Evolutionary conservation across 768 basidiomycete genomes (phyloP).

Genomic region (Collybiopsis confluens): DNA sequence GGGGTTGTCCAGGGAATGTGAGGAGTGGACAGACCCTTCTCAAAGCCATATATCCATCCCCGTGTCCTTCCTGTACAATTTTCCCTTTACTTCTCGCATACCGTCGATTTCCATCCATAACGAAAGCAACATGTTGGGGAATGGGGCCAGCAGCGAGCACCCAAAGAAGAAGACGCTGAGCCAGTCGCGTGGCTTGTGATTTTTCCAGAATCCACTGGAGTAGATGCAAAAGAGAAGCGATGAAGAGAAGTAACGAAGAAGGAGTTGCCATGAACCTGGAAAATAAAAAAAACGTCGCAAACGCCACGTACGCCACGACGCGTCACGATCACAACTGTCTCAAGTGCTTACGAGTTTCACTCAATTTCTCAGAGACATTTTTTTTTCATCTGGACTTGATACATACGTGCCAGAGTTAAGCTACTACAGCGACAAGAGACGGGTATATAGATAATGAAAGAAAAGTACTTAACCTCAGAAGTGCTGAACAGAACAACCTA

Average conservation of each 20-base stretch:
- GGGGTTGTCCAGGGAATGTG: too few species aligned
- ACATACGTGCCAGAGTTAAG: too few species aligned
- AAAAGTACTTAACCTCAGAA: too few species aligned
- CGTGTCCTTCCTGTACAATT: slow-evolving; percentile 74
- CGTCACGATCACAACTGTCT: too few species aligned
- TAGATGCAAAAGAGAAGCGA: not conserved
- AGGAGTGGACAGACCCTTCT: slow-evolving; percentile 66
- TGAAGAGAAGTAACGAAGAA: not conserved
- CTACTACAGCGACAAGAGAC: too few species aligned
- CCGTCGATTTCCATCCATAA: slow-evolving; percentile 96
- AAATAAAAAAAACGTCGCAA: not conserved
- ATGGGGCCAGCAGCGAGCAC: slow-evolving; percentile 80
- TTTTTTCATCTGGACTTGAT: not conserved
- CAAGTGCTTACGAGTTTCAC: too few species aligned
- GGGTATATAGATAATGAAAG: too few species aligned
- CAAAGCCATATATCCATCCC: slow-evolving; percentile 77
- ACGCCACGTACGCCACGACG: not conserved
- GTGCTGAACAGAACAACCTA: too few species aligned
- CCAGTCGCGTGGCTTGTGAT: slow-evolving; percentile 7
- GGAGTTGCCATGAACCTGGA: not conserved
- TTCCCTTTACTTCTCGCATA: slow-evolving; percentile 72
- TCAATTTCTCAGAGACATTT: too few species aligned
- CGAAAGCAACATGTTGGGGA: slow-evolving; percentile 87
- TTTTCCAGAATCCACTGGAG: slow-evolving; percentile 1
- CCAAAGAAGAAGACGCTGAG: slow-evolving; percentile 49